Evolutionary conservation across 768 basidiomycete genomes (phyloP), one percentile per base, ranked within the genome.

Genomic region (Porphyrellus cyaneotinctus): DNA sequence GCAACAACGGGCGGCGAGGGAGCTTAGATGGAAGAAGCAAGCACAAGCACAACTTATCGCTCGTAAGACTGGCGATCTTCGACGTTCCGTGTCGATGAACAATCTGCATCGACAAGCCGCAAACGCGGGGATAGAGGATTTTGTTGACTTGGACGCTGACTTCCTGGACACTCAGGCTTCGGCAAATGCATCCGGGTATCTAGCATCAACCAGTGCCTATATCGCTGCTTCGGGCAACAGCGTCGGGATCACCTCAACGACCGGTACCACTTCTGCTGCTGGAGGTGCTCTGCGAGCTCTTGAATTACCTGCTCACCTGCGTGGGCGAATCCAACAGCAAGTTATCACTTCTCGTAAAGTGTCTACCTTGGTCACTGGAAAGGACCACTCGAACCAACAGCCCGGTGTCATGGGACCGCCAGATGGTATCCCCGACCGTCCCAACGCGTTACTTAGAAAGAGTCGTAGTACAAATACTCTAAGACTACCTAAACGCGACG

Each of bases 151-250:
- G 38, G 75, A 77, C 17, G 75, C 58, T 6, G 74, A 74, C 32
- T 63, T 63, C 18, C 61, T 39, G 32, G 70, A 71, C n/a, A 61
- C 58, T 32, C 61, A 68, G 24, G 81, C 81, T 47, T 87, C 84
- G 3, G 77, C 76, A 14, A 80, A 83, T 50, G 85, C 86, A 12
- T 89, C 88, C 3, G 86, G 88, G 6, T 88, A 84, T 63, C 73
- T 83, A 6, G 78, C 79, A 6, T 86, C 87, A 7, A 70, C 70
- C 2, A 72, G 76, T 30, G 78, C 76, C 13, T 92, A 93, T 65
- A 78, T 90, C 51, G 92, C 93, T 33, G 95, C 95, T 2, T 97
- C 95, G 9, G 95, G 95, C 7, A 98, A 99, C 72, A 94, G 90
- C 57, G 93, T 97, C 42, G 79, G 82, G 35, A 85, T 98, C 63